Evolutionary conservation across 306 rosid genomes (phyloP), one percentile per base, ranked within the genome.

Genomic region (Cicer cuneatum): DNA sequence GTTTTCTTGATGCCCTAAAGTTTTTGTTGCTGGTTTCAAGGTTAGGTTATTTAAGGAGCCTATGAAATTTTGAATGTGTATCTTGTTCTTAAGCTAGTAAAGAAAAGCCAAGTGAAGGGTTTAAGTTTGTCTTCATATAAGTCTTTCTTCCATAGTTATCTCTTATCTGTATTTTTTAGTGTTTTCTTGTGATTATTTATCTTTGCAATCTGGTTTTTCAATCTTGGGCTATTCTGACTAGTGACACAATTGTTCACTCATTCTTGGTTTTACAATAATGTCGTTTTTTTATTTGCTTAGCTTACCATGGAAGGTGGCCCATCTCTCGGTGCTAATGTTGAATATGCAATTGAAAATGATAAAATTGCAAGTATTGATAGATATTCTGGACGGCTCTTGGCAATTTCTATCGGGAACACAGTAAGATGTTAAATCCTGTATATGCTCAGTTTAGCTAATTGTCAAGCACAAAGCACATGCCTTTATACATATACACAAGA

Each of bases 271-370:
- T 80, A 19, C 62, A 58, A 52, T 61, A 74, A 72, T n/a, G 19
- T n/a, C 7, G 18, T 46, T 69, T 29, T 47, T 77, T 56, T 73
- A 19, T 86, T 29, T 81, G 68, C 77, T 48, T 72, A 92, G 98
- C 84, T 93, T 83, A 84, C 91, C 10, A 75, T 93, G 72, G 77
- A 86, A 82, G 98, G 96, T 74, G 97, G 98, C 73, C 98, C 98
- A 67, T 87, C 94, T 43, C 76, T 89, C 4, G 87, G 90, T 72
- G 86, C 75, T 3, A 82, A 75, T 75, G 91, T 93, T 72, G 96
- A 91, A 79, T 93, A 83, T 85, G 86, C 72, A 7, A 85, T 90
- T 75, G 83, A 77, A 80, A 87, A 87, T 66, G 89, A 83, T 77
- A 84, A 79, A 65, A 82, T 91, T 83, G 96, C 90, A 13, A 83